Conservation (phyloP, 139 green algal genomes). For the Nannochloris sp. region DNA sequence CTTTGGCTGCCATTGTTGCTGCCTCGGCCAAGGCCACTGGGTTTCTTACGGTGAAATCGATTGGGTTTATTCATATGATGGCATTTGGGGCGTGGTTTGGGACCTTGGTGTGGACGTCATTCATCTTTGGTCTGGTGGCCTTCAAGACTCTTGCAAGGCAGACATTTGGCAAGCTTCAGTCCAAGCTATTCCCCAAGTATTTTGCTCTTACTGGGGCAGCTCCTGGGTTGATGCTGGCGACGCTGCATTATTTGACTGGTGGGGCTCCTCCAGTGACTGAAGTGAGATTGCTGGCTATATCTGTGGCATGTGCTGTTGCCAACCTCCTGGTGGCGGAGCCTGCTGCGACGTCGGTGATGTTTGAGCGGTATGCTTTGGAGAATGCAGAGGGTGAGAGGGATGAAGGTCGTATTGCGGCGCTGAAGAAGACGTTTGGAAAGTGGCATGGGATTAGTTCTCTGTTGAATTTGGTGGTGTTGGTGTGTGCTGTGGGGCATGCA, state of each 20-base stretch:
- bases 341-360: slow-evolving; percentile 47
- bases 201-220: slow-evolving; percentile 16
- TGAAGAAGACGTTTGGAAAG: slow-evolving; percentile 55
- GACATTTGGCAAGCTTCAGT: slow-evolving; percentile 47
- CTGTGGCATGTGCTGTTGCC: slow-evolving; percentile 17
- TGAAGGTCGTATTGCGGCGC: slow-evolving; percentile 26
- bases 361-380: slow-evolving; percentile 61
- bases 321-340: slow-evolving; percentile 57
- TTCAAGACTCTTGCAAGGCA: slow-evolving; percentile 62
- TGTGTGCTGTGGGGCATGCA: slow-evolving; percentile 32
- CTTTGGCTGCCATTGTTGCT: slow-evolving; percentile 13
- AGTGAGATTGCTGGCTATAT: slow-evolving; percentile 4
- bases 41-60: slow-evolving; percentile 8
- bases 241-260: slow-evolving; percentile 12
- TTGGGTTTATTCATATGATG: slow-evolving; percentile 34
- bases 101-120: slow-evolving; percentile 33
- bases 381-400: slow-evolving; percentile 21
- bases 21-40: slow-evolving; percentile 12
- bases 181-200: slow-evolving; percentile 57
- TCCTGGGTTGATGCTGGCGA: slow-evolving; percentile 9
- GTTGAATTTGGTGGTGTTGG: slow-evolving; percentile 47
- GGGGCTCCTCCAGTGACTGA: slow-evolving; percentile 4
- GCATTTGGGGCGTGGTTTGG: slow-evolving; percentile 29
- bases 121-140: slow-evolving; percentile 38
- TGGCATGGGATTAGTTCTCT: slow-evolving; percentile 48